A percentile compares a stretch with the other conserved stretches of the same genome.
These are phyloP conservation scores for Cercospora zeina DNA, from an alignment of 2,329 filamentous ascomycete genomes.

Conservation along the genomic window DNA sequence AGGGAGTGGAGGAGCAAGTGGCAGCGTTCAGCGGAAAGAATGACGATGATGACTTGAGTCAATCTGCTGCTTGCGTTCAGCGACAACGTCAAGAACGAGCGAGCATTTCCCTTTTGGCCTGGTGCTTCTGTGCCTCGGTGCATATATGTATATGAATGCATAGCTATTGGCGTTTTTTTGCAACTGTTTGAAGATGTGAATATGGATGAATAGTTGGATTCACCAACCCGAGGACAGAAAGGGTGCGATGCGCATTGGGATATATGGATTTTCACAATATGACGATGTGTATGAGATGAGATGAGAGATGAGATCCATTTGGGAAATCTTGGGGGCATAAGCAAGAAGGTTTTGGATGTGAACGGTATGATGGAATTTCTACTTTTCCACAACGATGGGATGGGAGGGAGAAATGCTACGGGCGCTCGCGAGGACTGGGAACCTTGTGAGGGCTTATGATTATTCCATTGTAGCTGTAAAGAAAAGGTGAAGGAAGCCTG, in stretches of 20 bases:
- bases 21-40: constrained; percentile 16
- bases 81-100: background rate
- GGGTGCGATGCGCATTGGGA: background rate
- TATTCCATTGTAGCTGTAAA: no score
- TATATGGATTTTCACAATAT: background rate
- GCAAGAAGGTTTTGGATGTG: background rate
- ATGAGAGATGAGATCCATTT: background rate
- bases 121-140: background rate
- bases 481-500: no score
- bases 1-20: background rate
- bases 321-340: no score
- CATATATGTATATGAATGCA: constrained; percentile 10
- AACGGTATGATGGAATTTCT: background rate
- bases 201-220: background rate
- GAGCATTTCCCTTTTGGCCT: background rate
- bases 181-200: background rate
- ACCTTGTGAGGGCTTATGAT: background rate
- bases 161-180: constrained; percentile 17
- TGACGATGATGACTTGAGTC: background rate
- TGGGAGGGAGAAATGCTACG: no score
- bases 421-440: background rate
- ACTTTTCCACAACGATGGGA: no score
- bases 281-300: background rate
- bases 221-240: no score
- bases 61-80: background rate